Evolutionary conservation across 345 rosid species (phyloP), one percentile per base, ranked within the genome.

Genomic region (Iberis pinnata): DNA sequence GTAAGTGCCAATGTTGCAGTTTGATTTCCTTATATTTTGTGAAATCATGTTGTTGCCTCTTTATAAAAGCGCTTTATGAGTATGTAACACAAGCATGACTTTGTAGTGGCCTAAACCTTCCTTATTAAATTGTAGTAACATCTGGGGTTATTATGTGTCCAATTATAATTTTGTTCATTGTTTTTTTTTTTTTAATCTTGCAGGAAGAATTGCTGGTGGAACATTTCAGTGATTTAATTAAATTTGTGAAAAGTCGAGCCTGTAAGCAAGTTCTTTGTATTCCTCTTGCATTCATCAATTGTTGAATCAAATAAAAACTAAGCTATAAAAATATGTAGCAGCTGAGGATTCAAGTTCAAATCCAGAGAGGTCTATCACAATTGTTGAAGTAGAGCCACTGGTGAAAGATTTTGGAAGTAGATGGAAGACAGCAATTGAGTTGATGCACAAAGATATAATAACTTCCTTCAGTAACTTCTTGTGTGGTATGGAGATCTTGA

Each of bases 361-460:
- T 37, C 69, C 83, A 0, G 96, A 87, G 60, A 80, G 76, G 31
- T 74, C 87, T 10, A 70, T 87, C 57, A 80, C 90, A 0, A 74
- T 81, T 48, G 68, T 80, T 3, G 95, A 88, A 73, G 84, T 92
- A 0, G 97, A 92, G 69, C 83, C 87, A 7, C 71, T 92, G 13
- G 90, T 88, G 39, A 92, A 80, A 38, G 97, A 92, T 69, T 92
- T 92, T 53, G 88, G 70, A 0, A 81, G 85, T 77, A 71, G 97
- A 50, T 92, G 97, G 98, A 88, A 83, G 63, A 78, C 88, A 9
- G 93, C 90, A 1, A 92, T 92, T 48, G 97, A 92, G 64, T 63
- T 92, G 71, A 92, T 92, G 98, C 90, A 92, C 82, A 88, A 88
- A 76, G 98, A 92, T 32, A 93, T 92, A 26, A 88, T 92, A 44